phyloP scores from a whole-genome alignment of 2,329 filamentous ascomycete genomes.

The Xylaria sp. region DNA sequence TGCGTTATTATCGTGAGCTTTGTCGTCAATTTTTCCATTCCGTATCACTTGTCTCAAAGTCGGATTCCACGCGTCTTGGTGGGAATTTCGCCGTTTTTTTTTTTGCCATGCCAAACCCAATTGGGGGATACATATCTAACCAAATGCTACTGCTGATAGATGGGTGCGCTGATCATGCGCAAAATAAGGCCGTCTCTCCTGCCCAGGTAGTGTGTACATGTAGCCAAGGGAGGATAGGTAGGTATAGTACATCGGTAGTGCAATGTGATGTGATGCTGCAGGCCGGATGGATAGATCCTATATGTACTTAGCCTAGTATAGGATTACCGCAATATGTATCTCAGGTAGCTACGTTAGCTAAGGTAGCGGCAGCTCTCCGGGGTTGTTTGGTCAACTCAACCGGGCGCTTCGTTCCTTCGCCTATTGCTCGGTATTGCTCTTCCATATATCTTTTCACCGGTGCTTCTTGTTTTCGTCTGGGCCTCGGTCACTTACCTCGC shows the following conservation, averaged over 20 bases:
- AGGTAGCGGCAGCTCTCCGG: constrained; percentile 10
- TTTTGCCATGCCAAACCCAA: constrained; percentile 1
- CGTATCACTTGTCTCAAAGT: not conserved
- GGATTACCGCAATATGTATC: no score
- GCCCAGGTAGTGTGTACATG: no score
- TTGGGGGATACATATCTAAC: not conserved
- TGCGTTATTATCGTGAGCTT: constrained; percentile 38
- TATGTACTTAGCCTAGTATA: no score
- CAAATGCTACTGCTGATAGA: no score
- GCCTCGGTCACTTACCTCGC: constrained; percentile 9
- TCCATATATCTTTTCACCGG: constrained; percentile 2
- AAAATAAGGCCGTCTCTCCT: no score
- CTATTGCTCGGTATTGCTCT: not conserved
- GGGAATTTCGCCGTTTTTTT: not conserved
- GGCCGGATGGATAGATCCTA: no score
- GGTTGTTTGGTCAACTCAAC: constrained; percentile 33
- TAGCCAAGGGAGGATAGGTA: not conserved
- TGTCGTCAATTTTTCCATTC: constrained; percentile 21
- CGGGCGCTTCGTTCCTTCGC: constrained; percentile 23
- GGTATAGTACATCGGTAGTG: no score
- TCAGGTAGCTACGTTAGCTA: not conserved
- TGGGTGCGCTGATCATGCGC: no score
- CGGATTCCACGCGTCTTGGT: not conserved
- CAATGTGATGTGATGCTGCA: no score
- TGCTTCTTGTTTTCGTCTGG: constrained; percentile 15